These are phyloP conservation scores for Trapa bicornis DNA, from an alignment of 345 rosid genomes.

Conservation along the genomic window DNA sequence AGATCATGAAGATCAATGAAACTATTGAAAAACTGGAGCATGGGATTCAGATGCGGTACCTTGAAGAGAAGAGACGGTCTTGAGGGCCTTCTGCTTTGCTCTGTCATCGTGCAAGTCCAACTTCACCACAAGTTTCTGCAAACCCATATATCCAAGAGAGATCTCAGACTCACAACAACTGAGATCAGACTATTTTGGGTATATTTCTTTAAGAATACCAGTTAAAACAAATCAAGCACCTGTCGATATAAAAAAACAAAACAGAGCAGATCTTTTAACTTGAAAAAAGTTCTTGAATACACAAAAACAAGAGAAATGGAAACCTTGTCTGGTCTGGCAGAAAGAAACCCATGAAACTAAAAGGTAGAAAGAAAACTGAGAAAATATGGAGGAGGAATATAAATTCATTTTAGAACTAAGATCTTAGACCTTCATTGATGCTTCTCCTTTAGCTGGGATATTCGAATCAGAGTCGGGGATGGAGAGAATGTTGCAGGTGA, in stretches of 20 bases:
- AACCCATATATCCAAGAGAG: background rate
- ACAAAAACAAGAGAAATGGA: background rate
- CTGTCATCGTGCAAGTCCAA: constrained; percentile 63
- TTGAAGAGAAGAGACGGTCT: constrained; percentile 67
- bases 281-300: background rate
- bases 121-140: constrained; percentile 67
- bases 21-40: background rate
- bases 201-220: background rate
- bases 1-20: too few species aligned
- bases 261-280: background rate
- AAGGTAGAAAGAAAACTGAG: background rate
- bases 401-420: too few species aligned
- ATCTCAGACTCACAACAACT: background rate
- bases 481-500: background rate
- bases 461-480: too few species aligned
- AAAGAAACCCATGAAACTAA: background rate
- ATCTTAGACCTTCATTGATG: background rate
- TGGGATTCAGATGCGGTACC: constrained; percentile 21
- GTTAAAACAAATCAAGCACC: background rate
- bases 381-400: background rate
- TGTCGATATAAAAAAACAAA: background rate
- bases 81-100: constrained; percentile 82
- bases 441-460: background rate
- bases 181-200: background rate
- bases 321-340: background rate